phyloP scores from a whole-genome alignment of 768 basidiomycete species.

The Hericium erinaceus region DNA sequence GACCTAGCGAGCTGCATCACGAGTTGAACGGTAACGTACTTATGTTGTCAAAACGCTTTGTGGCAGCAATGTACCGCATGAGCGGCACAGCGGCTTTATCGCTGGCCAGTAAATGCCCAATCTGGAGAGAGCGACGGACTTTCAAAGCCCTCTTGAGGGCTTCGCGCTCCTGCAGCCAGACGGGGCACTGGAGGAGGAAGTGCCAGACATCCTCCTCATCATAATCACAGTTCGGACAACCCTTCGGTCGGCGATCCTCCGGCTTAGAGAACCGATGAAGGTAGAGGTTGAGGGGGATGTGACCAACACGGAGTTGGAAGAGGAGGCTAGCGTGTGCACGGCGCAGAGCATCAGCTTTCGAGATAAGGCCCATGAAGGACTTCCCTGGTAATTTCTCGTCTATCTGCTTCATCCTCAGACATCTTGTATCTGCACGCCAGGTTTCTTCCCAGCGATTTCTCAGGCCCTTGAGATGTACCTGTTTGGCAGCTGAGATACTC shows the following conservation, averaged over 20 bases:
- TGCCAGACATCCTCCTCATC: no score
- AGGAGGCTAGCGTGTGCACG: no score
- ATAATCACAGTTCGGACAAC: no score
- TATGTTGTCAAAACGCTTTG: not conserved
- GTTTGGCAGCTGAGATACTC: not conserved
- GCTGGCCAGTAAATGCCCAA: not conserved
- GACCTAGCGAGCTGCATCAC: not conserved
- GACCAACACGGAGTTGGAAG: no score
- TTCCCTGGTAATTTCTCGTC: not conserved
- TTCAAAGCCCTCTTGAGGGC: not conserved
- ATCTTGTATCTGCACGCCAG: not conserved
- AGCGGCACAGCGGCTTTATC: not conserved
- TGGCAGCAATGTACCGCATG: not conserved
- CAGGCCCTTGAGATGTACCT: not conserved
- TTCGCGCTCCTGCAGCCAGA: not conserved
- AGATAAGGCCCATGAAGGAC: not conserved
- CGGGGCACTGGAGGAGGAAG: not conserved
- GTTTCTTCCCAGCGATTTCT: not conserved
- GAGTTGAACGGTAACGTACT: not conserved
- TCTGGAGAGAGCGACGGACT: not conserved
- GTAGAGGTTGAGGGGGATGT: no score
- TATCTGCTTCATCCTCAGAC: not conserved
- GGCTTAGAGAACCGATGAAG: no score
- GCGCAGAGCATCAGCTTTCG: not conserved
- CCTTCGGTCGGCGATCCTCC: no score